A percentile compares a stretch with the other conserved stretches of the same genome.
Conservation (phyloP, 441 rosid species). For the Syzygium syzygioides region DNA sequence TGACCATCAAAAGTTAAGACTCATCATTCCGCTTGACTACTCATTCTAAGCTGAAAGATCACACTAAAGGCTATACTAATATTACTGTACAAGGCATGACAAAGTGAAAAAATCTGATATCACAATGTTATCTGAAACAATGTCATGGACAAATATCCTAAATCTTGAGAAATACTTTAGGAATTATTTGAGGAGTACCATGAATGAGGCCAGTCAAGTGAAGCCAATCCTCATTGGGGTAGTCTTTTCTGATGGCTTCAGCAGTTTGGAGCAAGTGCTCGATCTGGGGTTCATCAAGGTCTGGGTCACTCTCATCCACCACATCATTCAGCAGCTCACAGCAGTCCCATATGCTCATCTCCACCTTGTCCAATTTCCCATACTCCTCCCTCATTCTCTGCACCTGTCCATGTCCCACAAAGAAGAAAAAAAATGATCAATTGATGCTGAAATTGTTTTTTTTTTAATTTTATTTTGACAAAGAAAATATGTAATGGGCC, state of each 20-base stretch:
- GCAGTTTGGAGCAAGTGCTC: constrained; percentile 13
- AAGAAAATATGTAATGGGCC: background rate
- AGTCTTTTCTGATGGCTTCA: constrained; percentile 12
- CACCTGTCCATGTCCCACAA: background rate
- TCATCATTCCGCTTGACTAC: background rate
- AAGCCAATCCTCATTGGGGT: constrained; percentile 15
- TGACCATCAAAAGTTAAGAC: background rate
- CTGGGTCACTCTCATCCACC: constrained; percentile 17
- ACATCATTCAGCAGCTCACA: constrained; percentile 15
- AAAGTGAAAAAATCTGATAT: background rate
- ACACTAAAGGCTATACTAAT: background rate
- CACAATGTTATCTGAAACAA: background rate
- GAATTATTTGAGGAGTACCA: background rate
- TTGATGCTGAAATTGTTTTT: background rate
- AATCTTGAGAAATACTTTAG: background rate
- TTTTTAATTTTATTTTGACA: background rate
- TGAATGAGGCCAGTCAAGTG: constrained; percentile 15
- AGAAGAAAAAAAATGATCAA: background rate
- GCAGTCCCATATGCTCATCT: constrained; percentile 21
- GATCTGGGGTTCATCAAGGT: constrained; percentile 15
- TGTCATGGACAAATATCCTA: background rate
- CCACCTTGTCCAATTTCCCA: constrained; percentile 10
- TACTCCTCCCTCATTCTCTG: constrained; percentile 10
- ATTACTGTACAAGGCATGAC: background rate
- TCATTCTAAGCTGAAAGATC: background rate